Percentiles rank a stretch among this genome's conserved stretches.
These are phyloP conservation scores for Berberis vulgaris DNA, from an alignment of 164 flowering plant species.

Conservation along the genomic window DNA sequence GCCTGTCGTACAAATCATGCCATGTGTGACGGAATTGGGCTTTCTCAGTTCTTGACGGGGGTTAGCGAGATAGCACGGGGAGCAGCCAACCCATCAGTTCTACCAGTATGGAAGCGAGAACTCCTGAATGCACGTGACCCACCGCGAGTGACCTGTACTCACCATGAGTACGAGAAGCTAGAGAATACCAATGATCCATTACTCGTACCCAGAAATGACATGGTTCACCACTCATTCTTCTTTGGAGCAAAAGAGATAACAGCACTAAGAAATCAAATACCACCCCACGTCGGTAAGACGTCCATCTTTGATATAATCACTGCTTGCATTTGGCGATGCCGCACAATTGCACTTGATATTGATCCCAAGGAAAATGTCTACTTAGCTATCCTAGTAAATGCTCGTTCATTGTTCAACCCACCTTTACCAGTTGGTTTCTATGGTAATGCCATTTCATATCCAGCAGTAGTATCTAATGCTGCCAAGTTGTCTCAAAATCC, in stretches of 20 bases:
- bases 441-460: too few species aligned
- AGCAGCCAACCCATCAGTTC: not conserved
- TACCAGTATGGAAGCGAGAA: not conserved
- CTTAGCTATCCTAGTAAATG: too few species aligned
- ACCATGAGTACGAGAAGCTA: too few species aligned
- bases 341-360: too few species aligned
- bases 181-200: too few species aligned
- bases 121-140: not conserved
- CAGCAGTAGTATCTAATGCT: too few species aligned
- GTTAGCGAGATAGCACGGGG: not conserved
- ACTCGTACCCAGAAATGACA: too few species aligned
- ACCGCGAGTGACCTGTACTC: not conserved
- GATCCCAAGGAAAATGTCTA: too few species aligned
- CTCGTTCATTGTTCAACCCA: too few species aligned
- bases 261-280: not conserved
- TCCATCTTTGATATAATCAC: not conserved
- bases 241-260: not conserved
- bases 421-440: too few species aligned
- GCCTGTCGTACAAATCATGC: not conserved
- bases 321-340: too few species aligned
- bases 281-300: not conserved
- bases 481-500: not conserved
- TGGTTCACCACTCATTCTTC: not conserved
- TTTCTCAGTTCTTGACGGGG: not conserved
- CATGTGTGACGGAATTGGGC: not conserved